Percentiles rank a stretch among this genome's conserved stretches.
Conservation (phyloP, 106 monocot species). For the Dendrobium huoshanense region DNA sequence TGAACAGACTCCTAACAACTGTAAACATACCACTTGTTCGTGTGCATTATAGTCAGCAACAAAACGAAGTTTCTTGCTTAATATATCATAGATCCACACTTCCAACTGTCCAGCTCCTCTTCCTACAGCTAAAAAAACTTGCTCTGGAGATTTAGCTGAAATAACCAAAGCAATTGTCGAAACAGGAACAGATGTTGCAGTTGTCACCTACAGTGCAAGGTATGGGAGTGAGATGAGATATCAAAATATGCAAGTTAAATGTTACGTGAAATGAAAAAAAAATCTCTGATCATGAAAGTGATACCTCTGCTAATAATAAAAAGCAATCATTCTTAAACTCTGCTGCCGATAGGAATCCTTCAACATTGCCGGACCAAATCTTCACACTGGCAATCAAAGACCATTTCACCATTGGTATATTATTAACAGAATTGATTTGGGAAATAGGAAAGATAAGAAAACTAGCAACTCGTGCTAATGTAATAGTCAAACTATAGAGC, state of each 20-base stretch:
- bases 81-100: constrained; percentile 49
- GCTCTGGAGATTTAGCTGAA: constrained; percentile 20
- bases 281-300: neutral
- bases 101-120: constrained; percentile 83
- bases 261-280: neutral
- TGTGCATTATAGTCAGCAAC: constrained; percentile 45
- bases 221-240: neutral
- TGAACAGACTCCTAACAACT: neutral
- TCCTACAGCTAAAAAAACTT: constrained; percentile 62
- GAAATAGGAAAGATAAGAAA: neutral
- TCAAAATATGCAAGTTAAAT: neutral
- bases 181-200: constrained; percentile 30
- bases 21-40: constrained; percentile 57
- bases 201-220: constrained; percentile 32
- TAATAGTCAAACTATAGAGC: neutral
- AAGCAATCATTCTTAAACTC: constrained; percentile 30
- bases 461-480: neutral
- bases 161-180: constrained; percentile 57
- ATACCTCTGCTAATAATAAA: constrained; percentile 65
- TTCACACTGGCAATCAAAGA: constrained; percentile 44
- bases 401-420: neutral
- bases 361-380: constrained; percentile 54
- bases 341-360: constrained; percentile 29
- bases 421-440: neutral
- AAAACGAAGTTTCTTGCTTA: constrained; percentile 22